Evolutionary conservation across 345 rosid species (phyloP), one percentile per base, ranked within the genome.

Genomic region (Camelina laxa): DNA sequence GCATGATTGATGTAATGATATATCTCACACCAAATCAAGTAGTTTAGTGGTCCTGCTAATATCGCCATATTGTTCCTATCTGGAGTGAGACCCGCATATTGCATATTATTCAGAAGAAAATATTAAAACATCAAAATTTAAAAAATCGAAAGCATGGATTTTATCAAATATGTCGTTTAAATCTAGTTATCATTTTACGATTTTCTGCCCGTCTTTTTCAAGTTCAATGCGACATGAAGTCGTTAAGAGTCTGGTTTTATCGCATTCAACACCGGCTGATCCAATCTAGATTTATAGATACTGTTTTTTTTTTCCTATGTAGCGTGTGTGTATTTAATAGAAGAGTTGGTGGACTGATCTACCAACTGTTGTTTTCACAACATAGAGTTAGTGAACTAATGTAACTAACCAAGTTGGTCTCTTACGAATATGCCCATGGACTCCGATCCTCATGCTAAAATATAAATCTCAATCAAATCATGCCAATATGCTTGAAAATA

Each of bases 261-360:
- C 5, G n/a, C 47, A 41, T 44, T 44, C 17, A 6, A 44, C 5
- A 45, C 3, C 9, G 50, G 9, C 19, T 6, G 19, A 15, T 44
- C 49, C 7, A 15, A 6, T 44, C 16, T 44, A 2, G 19, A n/a
- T 45, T 2, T 45, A 45, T 15, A 45, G 49, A 44, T 6, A 15
- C 49, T 6, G 17, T 44, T 6, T 38, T 9, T 36, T n/a, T n/a
- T n/a, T n/a, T n/a, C 39, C 3, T 15, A 45, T 45, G 9, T 45
- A 15, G 17, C 7, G 7, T 14, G 49, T 45, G 19, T 42, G 14
- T 45, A 10, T 39, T 6, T 45, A 45, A 45, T n/a, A n/a, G 16
- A 45, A n/a, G 19, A 44, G 72, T 22, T 38, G 50, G 45, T 44
- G 65, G 45, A 47, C 73, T 44, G 45, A 57, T 69, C 33, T 60